Evolutionary conservation across 495 filamentous ascomycete species (phyloP), one percentile per base, ranked within the genome.

Genomic region (Penicillium silybi): DNA sequence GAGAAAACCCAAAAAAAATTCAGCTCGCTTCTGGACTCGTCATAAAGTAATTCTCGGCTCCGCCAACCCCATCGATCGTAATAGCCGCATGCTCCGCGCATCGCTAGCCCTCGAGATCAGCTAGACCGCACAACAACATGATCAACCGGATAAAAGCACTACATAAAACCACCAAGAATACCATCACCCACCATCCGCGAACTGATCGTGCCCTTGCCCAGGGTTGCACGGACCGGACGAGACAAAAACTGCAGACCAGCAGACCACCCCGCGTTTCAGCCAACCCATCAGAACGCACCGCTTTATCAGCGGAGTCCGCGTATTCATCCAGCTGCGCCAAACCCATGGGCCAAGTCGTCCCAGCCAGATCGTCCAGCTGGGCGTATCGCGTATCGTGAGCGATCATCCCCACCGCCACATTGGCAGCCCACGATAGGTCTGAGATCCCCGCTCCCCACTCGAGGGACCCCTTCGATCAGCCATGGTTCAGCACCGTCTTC

Each of bases 351-450:
- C 13, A 8, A 10, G 32, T 19, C 9, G 7, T 27, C n/a, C 54
- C 53, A 57, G 48, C 52, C 3, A 48, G 17, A 17, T 46, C 19
- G 48, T 17, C 4, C 4, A 9, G 9, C 29, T 44, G 20, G 23
- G 26, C 15, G 35, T 38, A 58, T 53, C 35, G 26, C 15, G 35
- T 38, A 58, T 53, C 35, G 44, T 43, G 41, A 59, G 46, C 42
- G 32, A 59, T 41, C 44, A 18, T 17, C 13, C 17, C 46, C 50
- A 53, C 56, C 50, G 56, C 47, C 26, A 50, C 43, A 54, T 40
- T 47, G 13, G 7, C 20, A 16, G 13, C 32, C 20, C 39, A 15
- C 48, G 56, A 54, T 59, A 54, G 56, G 52, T 40, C 19, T 52
- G 17, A 18, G 23, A 3, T 15, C 16, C 19, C 44, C 29, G 10